Percentiles rank a stretch among this genome's conserved stretches.
Evolutionary conservation across 257 asterid genomes (phyloP).

Genomic region (Solanum peruvianum): DNA sequence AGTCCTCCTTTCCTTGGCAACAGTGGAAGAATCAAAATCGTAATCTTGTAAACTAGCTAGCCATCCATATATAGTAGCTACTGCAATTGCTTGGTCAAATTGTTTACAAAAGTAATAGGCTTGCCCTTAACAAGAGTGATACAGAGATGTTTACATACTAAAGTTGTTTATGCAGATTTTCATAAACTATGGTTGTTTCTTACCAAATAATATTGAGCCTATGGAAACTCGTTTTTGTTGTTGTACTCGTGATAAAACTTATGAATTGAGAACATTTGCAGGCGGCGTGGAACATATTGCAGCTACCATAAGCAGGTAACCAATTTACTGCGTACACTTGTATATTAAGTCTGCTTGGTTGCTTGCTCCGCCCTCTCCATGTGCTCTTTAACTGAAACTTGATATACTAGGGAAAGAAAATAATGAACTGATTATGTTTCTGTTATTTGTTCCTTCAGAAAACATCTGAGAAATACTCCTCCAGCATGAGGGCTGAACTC

Average conservation of each 20-base stretch:
- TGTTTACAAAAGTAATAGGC: not conserved
- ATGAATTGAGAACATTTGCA: constrained; percentile 16
- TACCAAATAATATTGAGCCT: not conserved
- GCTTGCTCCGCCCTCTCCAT: not conserved
- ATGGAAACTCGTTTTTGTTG: not conserved
- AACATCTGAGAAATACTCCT: constrained; percentile 47
- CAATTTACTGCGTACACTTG: not conserved
- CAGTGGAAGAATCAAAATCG: not conserved
- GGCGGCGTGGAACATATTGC: constrained; percentile 62
- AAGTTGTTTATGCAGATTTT: not conserved
- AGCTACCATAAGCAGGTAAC: constrained; percentile 56
- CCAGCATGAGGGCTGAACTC: constrained; percentile 54
- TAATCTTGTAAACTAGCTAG: not conserved
- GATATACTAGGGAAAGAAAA: not conserved
- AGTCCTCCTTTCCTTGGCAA: not conserved
- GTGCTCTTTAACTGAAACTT: not conserved
- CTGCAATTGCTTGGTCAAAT: not conserved
- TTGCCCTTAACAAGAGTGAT: not conserved
- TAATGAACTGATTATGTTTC: not conserved
- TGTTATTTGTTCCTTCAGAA: constrained; percentile 21
- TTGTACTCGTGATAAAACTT: not conserved
- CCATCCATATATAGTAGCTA: not conserved
- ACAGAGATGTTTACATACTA: not conserved
- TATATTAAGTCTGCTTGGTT: not conserved
- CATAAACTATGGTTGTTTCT: not conserved